Evolutionary conservation across 2,329 filamentous ascomycete genomes (phyloP), one percentile per base, ranked within the genome.

Genomic region (Cucurbitaria berberidis): DNA sequence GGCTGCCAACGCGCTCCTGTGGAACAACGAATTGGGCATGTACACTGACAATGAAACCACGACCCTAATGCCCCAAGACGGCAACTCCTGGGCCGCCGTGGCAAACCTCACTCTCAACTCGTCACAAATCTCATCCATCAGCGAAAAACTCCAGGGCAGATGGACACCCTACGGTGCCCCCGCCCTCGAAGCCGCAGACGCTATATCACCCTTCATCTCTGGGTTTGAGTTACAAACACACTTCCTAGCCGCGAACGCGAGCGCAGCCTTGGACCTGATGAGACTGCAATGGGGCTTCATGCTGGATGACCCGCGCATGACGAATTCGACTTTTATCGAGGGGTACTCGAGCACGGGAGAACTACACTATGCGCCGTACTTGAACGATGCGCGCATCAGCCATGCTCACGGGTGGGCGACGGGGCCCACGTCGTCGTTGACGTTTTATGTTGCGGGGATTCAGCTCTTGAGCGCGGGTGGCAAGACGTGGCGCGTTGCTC

Each of bases 41-140:
- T 83, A 86, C 72, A 76, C 77, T 48, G 82, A 84, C 66, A 85
- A 84, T 56, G 78, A 80, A 32, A 80, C 78, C 0, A 80, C 78
- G 1, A 76, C 77, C 0, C 74, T 89, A 3, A 75, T 83, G 38
- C 77, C 77, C 0, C 77, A 80, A 63, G 77, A 80, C 56, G 77
- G 77, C 21, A 80, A 79, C 48, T 65, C 67, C 11, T 78, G 74
- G 76, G 76, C 76, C 21, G 66, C 79, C 5, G 62, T 78, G 18
- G 67, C 74, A 15, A 74, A 74, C 45, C 50, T 78, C n/a, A 74
- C 74, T 0, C 34, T 60, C 22, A 70, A 72, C 34, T 24, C 62
- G 13, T 60, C 65, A 1, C 69, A 76, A 42, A 59, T 55, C 8
- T 46, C 64, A 1, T 46, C 59, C 4, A 77, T 80, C 57, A 72